Evolutionary conservation across 768 basidiomycete species (phyloP).

Genomic region (Tulasnella sp.): DNA sequence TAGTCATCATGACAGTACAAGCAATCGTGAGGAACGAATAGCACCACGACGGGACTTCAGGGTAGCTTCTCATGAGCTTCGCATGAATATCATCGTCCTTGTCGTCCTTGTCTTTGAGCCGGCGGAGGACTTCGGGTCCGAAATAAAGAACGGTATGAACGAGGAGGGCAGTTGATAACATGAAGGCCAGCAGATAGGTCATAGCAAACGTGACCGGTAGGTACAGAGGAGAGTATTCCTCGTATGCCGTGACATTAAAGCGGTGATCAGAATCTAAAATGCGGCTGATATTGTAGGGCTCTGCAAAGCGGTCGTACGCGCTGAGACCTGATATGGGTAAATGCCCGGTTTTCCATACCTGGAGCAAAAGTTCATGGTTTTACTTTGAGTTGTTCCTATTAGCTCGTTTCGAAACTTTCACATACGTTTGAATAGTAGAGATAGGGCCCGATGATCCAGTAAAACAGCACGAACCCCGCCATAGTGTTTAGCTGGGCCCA

Average conservation of each 20-base stretch:
- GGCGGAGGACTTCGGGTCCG: constrained; percentile 27
- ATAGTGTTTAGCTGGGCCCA: no score
- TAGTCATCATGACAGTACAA: no score
- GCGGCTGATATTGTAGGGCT: constrained; percentile 28
- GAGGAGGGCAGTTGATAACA: constrained; percentile 29
- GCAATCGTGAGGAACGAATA: no score
- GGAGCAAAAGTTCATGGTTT: no score
- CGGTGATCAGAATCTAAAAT: constrained; percentile 22
- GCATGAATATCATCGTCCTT: constrained; percentile 37
- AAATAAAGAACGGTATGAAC: constrained; percentile 34
- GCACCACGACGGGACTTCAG: constrained; percentile 32
- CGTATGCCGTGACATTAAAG: constrained; percentile 30
- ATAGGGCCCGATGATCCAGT: no score
- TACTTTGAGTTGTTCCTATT: no score
- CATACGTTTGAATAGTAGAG: no score
- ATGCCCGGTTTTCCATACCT: constrained; percentile 32
- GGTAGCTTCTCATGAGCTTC: constrained; percentile 36
- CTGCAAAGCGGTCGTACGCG: constrained; percentile 33
- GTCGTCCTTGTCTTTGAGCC: constrained; percentile 23
- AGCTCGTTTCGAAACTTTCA: no score
- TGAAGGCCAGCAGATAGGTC: constrained; percentile 32
- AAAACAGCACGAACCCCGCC: no score
- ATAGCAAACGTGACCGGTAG: constrained; percentile 31
- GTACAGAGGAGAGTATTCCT: constrained; percentile 35
- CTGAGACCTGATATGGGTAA: constrained; percentile 31